Evolutionary conservation across 202 grass and related monocot genomes (phyloP).

Genomic region (Sporobolus alterniflorus): DNA sequence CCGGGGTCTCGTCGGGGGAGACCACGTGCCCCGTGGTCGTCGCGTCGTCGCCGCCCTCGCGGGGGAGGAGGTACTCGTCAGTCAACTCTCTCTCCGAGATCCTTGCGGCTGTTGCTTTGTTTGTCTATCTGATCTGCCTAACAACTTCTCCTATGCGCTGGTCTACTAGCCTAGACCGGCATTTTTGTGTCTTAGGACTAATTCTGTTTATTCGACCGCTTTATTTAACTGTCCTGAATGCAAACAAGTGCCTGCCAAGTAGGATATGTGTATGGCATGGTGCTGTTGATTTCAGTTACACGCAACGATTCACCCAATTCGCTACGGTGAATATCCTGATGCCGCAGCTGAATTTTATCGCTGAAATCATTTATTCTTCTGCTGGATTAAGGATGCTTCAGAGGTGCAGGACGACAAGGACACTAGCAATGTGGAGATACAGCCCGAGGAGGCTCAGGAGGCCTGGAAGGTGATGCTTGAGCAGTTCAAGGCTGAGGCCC

Average conservation of each 20-base stretch:
- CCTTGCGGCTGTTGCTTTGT: neutral
- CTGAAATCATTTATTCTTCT: neutral
- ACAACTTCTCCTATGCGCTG: too few species aligned
- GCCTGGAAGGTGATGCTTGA: slow-evolving; percentile 72
- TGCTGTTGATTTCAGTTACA: neutral
- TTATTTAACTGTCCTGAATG: neutral
- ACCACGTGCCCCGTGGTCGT: slow-evolving; percentile 3
- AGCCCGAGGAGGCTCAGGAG: slow-evolving; percentile 59
- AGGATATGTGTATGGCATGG: neutral
- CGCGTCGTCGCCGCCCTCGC: slow-evolving; percentile 47
- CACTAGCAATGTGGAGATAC: slow-evolving; percentile 35
- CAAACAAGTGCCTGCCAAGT: neutral
- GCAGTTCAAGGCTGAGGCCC: slow-evolving; percentile 73
- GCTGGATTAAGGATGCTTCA: slow-evolving; percentile 24
- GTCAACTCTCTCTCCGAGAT: slow-evolving; percentile 29
- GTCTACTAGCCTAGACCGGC: neutral
- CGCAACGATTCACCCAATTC: neutral
- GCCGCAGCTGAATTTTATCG: neutral
- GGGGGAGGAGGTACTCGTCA: slow-evolving; percentile 55
- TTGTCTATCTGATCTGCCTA: slow-evolving; percentile 2
- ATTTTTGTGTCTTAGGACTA: too few species aligned
- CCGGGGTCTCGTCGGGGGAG: slow-evolving; percentile 11
- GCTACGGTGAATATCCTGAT: neutral
- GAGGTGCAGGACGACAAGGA: slow-evolving; percentile 26
- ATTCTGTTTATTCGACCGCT: neutral